phyloP scores from a whole-genome alignment of 768 basidiomycete species.

The Podaxis sp. region DNA sequence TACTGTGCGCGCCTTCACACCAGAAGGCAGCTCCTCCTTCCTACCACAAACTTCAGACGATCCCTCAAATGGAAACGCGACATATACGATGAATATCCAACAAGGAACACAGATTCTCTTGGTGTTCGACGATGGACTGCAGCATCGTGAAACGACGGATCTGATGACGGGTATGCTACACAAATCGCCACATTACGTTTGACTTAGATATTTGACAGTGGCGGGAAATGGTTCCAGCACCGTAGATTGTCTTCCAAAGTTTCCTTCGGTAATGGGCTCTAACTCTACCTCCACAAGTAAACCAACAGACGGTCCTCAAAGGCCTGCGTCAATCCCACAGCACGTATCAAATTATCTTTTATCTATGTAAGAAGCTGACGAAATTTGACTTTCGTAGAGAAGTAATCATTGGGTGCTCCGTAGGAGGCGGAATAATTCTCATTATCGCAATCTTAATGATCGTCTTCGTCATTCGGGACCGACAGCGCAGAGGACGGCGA shows the following conservation, averaged over 20 bases:
- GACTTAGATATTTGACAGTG: not conserved
- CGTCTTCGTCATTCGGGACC: conserved; percentile 41
- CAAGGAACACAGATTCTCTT: conserved; percentile 41
- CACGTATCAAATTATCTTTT: not conserved
- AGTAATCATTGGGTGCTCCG: conserved; percentile 45
- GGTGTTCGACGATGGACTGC: conserved; percentile 40
- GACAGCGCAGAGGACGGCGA: conserved; percentile 27
- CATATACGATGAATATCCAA: conserved; percentile 41
- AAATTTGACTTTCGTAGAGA: conserved; percentile 27
- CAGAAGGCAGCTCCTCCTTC: conserved; percentile 29
- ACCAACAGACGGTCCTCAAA: not conserved
- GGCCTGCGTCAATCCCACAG: not conserved
- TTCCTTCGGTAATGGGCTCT: not conserved
- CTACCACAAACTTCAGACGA: conserved; percentile 29
- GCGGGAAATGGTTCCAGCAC: conserved; percentile 1
- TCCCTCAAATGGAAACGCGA: conserved; percentile 31
- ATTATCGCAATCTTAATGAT: conserved; percentile 41
- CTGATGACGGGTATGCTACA: conserved; percentile 38
- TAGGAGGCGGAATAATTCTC: conserved; percentile 40
- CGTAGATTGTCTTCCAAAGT: conserved; percentile 7
- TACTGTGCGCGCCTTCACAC: conserved; percentile 38
- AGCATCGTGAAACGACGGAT: conserved; percentile 39
- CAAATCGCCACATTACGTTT: not conserved
- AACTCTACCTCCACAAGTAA: not conserved
- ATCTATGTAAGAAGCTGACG: not conserved